These are phyloP conservation scores for Fraxinus anomala DNA, from an alignment of 257 asterid species.

Conservation along the genomic window DNA sequence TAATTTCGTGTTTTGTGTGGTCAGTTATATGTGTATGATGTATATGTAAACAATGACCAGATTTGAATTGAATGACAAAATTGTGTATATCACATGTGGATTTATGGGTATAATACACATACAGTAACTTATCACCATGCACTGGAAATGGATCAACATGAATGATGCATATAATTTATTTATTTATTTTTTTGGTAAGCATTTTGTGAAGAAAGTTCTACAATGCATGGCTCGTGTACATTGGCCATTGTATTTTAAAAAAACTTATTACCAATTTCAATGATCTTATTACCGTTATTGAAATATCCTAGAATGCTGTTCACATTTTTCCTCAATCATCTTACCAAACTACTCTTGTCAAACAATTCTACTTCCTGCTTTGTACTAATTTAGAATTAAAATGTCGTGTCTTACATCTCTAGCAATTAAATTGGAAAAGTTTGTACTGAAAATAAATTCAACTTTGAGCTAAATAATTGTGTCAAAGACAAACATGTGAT, in stretches of 20 bases:
- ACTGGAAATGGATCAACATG: not conserved
- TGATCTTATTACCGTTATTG: not conserved
- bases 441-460: not conserved
- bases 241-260: not conserved
- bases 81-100: not conserved
- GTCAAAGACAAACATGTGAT: not conserved
- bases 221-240: not conserved
- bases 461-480: not conserved
- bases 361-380: not conserved
- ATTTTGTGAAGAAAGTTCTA: not conserved
- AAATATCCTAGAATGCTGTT: not conserved
- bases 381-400: not conserved
- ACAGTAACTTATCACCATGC: not conserved
- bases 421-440: not conserved
- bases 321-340: not conserved
- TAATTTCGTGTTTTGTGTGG: constrained; percentile 1
- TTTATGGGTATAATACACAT: not conserved
- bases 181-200: not conserved
- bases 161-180: not conserved
- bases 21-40: not conserved
- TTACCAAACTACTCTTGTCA: not conserved
- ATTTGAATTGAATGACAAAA: not conserved
- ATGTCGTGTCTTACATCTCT: not conserved
- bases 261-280: not conserved
- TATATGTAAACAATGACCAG: not conserved